Evolutionary conservation across 305 asterid genomes (phyloP).

Genomic region (Fraxinus sp.): DNA sequence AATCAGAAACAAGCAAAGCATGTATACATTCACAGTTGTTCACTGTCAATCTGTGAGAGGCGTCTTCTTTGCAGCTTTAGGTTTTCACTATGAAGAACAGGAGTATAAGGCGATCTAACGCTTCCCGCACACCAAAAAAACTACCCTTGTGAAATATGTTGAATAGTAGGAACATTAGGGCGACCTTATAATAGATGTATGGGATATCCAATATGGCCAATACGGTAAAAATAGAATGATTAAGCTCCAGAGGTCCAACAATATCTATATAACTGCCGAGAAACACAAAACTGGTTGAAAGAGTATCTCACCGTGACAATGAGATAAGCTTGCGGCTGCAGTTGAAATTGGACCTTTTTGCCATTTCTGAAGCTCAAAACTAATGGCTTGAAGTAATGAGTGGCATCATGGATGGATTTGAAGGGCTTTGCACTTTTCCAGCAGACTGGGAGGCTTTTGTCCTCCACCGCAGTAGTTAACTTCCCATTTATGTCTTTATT

Average conservation of each 20-base stretch:
- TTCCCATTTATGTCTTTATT: conserved; percentile 48
- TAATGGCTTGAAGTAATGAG: conserved; percentile 63
- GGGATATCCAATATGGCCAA: neutral
- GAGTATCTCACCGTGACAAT: conserved; percentile 54
- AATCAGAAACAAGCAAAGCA: neutral
- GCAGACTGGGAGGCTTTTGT: conserved; percentile 73
- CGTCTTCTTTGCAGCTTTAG: neutral
- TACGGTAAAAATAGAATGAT: neutral
- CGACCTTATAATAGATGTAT: neutral
- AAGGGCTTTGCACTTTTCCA: conserved; percentile 86
- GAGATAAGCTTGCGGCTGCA: conserved; percentile 74
- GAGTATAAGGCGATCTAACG: neutral
- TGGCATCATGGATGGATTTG: conserved; percentile 61
- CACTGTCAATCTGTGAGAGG: neutral
- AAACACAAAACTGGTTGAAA: neutral
- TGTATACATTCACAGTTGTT: neutral
- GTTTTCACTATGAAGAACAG: neutral
- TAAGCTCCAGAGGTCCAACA: neutral
- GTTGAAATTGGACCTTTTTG: conserved; percentile 51
- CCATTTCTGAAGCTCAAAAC: conserved; percentile 49
- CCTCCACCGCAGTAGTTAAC: conserved; percentile 54
- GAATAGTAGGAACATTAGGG: neutral
- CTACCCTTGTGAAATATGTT: neutral
- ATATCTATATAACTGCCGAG: neutral
- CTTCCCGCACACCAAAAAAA: neutral